Percentiles rank a stretch among this genome's conserved stretches.
These are phyloP conservation scores for Exophiala dermatitidis DNA, from an alignment of 2,329 filamentous ascomycete genomes.

Conservation along the genomic window DNA sequence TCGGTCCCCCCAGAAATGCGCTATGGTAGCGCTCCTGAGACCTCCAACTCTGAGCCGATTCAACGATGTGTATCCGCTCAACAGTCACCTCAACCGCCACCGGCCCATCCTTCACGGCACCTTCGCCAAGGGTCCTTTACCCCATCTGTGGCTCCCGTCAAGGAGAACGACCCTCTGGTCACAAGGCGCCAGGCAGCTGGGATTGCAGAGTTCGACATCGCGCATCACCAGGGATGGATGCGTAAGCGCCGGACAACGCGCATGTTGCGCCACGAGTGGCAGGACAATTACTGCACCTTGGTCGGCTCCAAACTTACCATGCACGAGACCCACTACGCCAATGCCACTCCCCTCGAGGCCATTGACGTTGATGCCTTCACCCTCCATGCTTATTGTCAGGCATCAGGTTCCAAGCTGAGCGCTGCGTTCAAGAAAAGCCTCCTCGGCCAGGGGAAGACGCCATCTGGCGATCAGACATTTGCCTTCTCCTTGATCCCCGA, in stretches of 20 bases:
- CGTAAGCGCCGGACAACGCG: slow-evolving; percentile 87
- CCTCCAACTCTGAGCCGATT: slow-evolving; percentile 38
- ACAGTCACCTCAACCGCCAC: slow-evolving; percentile 7
- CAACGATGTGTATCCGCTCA: slow-evolving; percentile 39
- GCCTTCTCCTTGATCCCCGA: slow-evolving; percentile 39
- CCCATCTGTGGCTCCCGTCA: slow-evolving; percentile 23
- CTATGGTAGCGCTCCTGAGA: slow-evolving; percentile 49
- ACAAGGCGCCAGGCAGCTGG: neutral
- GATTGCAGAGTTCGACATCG: slow-evolving; percentile 21
- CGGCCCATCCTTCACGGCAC: slow-evolving; percentile 16
- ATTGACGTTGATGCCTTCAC: slow-evolving; percentile 38
- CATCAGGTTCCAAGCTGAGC: slow-evolving; percentile 70
- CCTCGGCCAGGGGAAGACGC: slow-evolving; percentile 35
- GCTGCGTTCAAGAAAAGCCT: slow-evolving; percentile 67
- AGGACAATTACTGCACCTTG: slow-evolving; percentile 83
- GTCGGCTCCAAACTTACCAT: slow-evolving; percentile 58
- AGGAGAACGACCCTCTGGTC: slow-evolving; percentile 16
- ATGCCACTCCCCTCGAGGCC: slow-evolving; percentile 29
- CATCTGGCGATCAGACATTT: slow-evolving; percentile 33
- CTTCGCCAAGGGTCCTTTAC: slow-evolving; percentile 23
- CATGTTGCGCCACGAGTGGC: slow-evolving; percentile 87
- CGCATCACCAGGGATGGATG: slow-evolving; percentile 75
- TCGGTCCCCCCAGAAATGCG: slow-evolving; percentile 93
- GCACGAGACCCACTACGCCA: slow-evolving; percentile 29
- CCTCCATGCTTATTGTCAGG: slow-evolving; percentile 44